These are phyloP conservation scores for Malus fusca DNA, from an alignment of 306 rosid species.

Conservation along the genomic window DNA sequence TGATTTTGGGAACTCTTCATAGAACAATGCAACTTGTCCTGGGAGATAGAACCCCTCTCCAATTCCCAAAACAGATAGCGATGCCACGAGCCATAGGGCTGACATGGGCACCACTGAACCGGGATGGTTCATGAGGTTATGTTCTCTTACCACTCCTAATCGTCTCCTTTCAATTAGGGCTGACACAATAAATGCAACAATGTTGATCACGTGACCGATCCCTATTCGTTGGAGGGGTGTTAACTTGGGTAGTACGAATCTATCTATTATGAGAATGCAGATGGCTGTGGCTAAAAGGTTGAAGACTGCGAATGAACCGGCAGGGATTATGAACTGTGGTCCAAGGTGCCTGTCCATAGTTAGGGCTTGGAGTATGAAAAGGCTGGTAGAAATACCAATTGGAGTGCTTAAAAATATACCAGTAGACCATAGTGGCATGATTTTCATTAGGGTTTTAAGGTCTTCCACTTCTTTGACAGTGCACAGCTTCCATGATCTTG, in stretches of 20 bases:
- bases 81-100: conserved; percentile 20
- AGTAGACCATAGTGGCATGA: conserved; percentile 25
- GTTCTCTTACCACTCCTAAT: not conserved
- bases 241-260: not conserved
- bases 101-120: conserved; percentile 16
- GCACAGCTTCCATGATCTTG: conserved; percentile 24
- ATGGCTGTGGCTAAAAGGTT: conserved; percentile 22
- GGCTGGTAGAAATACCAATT: conserved; percentile 4
- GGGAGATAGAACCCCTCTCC: conserved; percentile 25
- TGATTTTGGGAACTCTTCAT: conserved; percentile 18
- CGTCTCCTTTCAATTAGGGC: conserved; percentile 20
- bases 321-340: conserved; percentile 17
- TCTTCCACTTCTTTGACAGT: conserved; percentile 31
- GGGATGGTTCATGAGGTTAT: not conserved
- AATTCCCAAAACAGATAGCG: not conserved
- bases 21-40: conserved; percentile 10
- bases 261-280: conserved; percentile 19
- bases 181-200: conserved; percentile 1
- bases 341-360: conserved; percentile 25
- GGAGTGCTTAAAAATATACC: conserved; percentile 14
- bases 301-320: conserved; percentile 13
- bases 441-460: conserved; percentile 6
- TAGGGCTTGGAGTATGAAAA: conserved; percentile 22
- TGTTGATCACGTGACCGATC: conserved; percentile 10
- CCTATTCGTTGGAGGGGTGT: conserved; percentile 23